These are phyloP conservation scores for Fusarium camptoceras DNA, from an alignment of 2,329 filamentous ascomycete species.

Conservation along the genomic window DNA sequence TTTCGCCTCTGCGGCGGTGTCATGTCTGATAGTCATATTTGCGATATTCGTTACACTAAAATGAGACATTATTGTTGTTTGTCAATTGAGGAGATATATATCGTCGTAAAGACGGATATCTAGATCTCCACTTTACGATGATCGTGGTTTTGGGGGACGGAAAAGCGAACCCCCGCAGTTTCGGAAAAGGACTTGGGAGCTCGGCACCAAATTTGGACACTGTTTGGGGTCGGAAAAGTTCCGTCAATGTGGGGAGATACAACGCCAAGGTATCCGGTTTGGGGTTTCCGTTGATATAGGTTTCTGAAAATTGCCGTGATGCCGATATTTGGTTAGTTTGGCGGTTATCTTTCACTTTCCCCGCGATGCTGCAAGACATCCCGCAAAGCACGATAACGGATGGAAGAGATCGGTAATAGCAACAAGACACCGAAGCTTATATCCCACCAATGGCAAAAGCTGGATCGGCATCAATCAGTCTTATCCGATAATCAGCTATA, in stretches of 20 bases:
- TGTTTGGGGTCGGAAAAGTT: conserved; percentile 2
- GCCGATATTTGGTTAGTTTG: background rate
- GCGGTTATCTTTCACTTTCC: background rate
- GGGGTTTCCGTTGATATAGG: conserved; percentile 6
- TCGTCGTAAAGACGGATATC: conserved; percentile 13
- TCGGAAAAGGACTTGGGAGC: conserved; percentile 7
- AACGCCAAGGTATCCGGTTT: conserved; percentile 10
- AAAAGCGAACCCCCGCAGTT: conserved; percentile 22
- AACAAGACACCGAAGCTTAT: background rate
- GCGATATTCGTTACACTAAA: background rate
- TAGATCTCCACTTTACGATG: background rate
- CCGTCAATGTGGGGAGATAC: background rate
- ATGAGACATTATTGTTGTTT: background rate
- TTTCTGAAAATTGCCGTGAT: background rate
- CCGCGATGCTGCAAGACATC: background rate
- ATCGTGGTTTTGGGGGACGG: background rate
- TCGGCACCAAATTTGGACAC: background rate
- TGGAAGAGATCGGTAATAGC: background rate
- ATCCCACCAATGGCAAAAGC: background rate
- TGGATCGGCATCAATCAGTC: background rate
- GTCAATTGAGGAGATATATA: conserved; percentile 8
- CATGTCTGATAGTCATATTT: conserved; percentile 43
- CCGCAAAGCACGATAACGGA: background rate
- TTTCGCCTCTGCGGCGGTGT: conserved; percentile 21
- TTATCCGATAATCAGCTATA: background rate